Evolutionary conservation across 2,329 filamentous ascomycete species (phyloP), one percentile per base, ranked within the genome.

Genomic region (Arthrinium phaeospermum): DNA sequence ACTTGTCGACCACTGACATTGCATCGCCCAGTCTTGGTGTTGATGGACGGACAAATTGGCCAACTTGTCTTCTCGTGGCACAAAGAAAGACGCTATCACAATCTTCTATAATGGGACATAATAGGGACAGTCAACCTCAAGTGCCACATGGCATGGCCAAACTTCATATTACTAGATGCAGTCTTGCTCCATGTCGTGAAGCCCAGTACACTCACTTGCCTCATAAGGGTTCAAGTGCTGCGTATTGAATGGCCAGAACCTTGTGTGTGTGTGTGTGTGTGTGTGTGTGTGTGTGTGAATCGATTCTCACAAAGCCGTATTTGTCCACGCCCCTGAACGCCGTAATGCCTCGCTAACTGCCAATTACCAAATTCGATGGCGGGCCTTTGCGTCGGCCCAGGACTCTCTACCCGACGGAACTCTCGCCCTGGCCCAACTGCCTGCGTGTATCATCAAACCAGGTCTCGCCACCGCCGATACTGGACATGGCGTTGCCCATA

Each of bases 401-500:
- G 49, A 51, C 49, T 51, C 34, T 64, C 71, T 77, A 79, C 49
- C 67, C 68, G 64, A 64, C 61, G 12, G 70, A 27, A n/a, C 69
- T 72, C 24, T 76, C 72, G 45, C 57, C 70, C 22, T 74, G 46
- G 72, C 44, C 71, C 6, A 67, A 27, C 47, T 71, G 74, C 67
- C 70, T 73, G 24, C 71, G 51, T 30, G 74, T 72, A 22, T 78
- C 76, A 6, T 76, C 74, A 22, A 72, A 64, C 76, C 77, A 78
- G 16, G 76, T 70, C 14, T 80, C 78, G 13, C 75, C 73, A 22
- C 74, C 73, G 19, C 75, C 72, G 12, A 78, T 53, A n/a, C 75
- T 75, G 27, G 76, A 71, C n/a, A 78, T 64, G n/a, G 41, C 70
- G 13, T 73, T 68, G 22, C 57, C 74, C 16, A 4, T 44, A 22